Evolutionary conservation across 495 filamentous ascomycete species (phyloP).

Genomic region (Xylaria scruposa): DNA sequence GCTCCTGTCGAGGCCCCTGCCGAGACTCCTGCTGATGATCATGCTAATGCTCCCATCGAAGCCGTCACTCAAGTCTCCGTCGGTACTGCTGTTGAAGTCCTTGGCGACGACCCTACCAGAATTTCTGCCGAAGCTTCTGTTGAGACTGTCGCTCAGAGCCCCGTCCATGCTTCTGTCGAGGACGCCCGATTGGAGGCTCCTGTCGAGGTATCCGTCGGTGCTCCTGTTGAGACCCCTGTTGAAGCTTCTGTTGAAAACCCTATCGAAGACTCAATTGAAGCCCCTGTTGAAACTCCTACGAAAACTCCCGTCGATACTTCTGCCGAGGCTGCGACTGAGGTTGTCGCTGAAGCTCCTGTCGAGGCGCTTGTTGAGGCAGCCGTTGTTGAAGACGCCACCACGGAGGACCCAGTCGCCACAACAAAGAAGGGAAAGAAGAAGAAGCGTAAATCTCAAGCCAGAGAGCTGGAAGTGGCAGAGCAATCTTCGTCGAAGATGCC

Average conservation of each 20-base stretch:
- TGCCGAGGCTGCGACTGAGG: neutral
- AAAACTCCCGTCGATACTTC: neutral
- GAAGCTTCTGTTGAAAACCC: neutral
- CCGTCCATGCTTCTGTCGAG: neutral
- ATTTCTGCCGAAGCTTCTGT: neutral
- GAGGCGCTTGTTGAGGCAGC: neutral
- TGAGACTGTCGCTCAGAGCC: neutral
- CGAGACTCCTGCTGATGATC: neutral
- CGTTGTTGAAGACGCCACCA: neutral
- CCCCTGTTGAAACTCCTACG: neutral
- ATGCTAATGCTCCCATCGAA: neutral
- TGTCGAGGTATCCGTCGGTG: neutral
- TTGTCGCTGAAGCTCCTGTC: neutral
- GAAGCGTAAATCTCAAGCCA: slow-evolving; percentile 16
- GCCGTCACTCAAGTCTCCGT: neutral
- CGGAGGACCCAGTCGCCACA: neutral
- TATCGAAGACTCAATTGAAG: neutral
- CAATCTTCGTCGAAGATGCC: neutral
- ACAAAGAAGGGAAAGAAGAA: slow-evolving; percentile 24
- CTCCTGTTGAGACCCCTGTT: neutral
- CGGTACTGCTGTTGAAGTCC: neutral
- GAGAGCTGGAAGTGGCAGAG: neutral
- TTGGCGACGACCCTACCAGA: neutral
- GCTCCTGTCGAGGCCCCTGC: neutral
- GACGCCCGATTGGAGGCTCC: neutral